Evolutionary conservation across 2,329 filamentous ascomycete genomes (phyloP).

Genomic region (Aureobasidium melanogenum): DNA sequence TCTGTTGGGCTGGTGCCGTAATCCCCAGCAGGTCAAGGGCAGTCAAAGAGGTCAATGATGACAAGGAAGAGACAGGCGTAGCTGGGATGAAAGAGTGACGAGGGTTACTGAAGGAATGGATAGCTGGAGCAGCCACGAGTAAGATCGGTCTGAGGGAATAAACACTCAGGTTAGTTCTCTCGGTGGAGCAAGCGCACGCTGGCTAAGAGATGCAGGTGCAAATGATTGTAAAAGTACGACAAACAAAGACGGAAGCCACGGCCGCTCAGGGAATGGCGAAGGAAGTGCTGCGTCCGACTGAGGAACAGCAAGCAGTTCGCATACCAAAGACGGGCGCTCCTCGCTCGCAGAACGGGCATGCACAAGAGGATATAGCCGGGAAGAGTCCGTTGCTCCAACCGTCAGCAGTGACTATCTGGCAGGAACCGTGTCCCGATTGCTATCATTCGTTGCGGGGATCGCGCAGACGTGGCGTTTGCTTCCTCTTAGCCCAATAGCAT

Average conservation of each 20-base stretch:
- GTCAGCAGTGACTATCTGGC: conserved; percentile 4
- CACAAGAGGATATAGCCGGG: conserved; percentile 8
- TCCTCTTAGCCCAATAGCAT: conserved; percentile 8
- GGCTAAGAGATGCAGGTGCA: background rate
- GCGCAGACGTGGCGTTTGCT: conserved; percentile 11
- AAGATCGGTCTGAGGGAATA: background rate
- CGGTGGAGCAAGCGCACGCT: background rate
- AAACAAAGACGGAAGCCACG: background rate
- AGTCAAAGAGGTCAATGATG: background rate
- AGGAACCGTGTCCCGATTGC: background rate
- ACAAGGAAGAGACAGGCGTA: background rate
- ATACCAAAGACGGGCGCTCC: background rate
- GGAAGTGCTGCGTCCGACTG: conserved; percentile 1
- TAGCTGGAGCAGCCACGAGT: background rate
- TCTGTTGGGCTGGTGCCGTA: background rate
- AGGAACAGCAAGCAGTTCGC: background rate
- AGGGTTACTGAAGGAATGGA: background rate
- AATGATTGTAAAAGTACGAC: background rate
- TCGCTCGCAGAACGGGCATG: background rate
- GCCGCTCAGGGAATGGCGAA: background rate
- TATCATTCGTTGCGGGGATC: background rate
- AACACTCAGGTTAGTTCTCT: background rate
- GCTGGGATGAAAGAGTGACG: background rate
- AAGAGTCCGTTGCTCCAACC: conserved; percentile 6
- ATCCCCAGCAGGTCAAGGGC: background rate